Evolutionary conservation across 2,329 filamentous ascomycete species (phyloP).

Genomic region (Pleoardoris graminearum): DNA sequence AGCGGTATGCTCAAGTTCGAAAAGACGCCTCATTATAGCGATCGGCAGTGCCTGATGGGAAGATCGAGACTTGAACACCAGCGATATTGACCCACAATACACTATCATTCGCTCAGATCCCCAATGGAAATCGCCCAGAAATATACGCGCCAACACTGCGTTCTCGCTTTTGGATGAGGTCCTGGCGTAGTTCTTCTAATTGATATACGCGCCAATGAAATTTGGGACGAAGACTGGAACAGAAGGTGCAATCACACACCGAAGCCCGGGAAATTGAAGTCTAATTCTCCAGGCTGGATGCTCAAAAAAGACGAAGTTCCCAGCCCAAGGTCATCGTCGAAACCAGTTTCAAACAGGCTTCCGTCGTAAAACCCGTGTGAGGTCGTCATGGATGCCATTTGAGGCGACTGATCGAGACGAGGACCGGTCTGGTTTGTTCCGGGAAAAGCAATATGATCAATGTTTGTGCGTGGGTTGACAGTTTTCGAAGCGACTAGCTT

Average conservation of each 20-base stretch:
- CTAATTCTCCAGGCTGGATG: constrained; percentile 30
- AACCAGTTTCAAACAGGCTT: constrained; percentile 8
- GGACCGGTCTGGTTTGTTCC: background rate
- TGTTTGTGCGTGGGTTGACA: constrained; percentile 10
- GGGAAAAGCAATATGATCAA: constrained; percentile 6
- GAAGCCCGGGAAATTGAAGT: constrained; percentile 29
- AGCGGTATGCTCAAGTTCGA: too few relatives aligned
- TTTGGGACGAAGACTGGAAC: too few relatives aligned
- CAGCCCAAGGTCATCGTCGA: constrained; percentile 29
- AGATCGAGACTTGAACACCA: too few relatives aligned
- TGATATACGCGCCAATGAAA: too few relatives aligned
- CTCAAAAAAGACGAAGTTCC: constrained; percentile 31
- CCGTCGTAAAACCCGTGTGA: constrained; percentile 19
- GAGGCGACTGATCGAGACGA: constrained; percentile 14
- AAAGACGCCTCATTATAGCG: too few relatives aligned
- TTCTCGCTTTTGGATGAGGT: too few relatives aligned
- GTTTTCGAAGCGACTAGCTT: constrained; percentile 40
- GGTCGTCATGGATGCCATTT: constrained; percentile 11
- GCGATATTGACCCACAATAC: too few relatives aligned
- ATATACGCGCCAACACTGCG: too few relatives aligned
- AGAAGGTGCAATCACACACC: constrained; percentile 15
- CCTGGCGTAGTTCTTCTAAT: too few relatives aligned
- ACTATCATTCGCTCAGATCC: too few relatives aligned
- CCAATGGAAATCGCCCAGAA: too few relatives aligned
- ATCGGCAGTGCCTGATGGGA: too few relatives aligned